Conservation (phyloP, 2,329 filamentous ascomycete species). For the Fusarium acutatum region DNA sequence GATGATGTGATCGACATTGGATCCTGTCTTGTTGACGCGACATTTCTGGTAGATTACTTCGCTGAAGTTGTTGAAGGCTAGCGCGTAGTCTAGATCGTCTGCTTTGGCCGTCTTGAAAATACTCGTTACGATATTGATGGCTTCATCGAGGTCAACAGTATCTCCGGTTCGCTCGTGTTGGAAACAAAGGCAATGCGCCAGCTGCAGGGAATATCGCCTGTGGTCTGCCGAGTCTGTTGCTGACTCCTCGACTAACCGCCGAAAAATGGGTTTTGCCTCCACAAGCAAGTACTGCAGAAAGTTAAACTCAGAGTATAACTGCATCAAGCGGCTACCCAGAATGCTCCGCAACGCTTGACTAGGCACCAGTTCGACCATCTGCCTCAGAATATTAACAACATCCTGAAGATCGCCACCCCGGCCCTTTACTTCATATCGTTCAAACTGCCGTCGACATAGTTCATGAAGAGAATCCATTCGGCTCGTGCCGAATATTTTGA, state of each 20-base stretch:
- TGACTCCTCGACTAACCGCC: neutral
- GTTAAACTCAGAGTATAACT: neutral
- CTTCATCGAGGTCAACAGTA: neutral
- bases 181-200: neutral
- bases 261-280: neutral
- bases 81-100: rapidly evolving
- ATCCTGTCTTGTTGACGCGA: rapidly evolving
- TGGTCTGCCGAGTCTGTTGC: rapidly evolving
- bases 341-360: neutral
- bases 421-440: neutral
- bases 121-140: rapidly evolving
- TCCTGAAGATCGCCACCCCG: neutral
- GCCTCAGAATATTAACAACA: neutral
- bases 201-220: rapidly evolving
- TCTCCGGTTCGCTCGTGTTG: neutral
- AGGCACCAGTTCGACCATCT: neutral
- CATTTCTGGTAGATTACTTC: neutral
- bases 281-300: neutral
- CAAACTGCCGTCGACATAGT: neutral
- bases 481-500: neutral
- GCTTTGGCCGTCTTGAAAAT: rapidly evolving
- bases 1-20: rapidly evolving
- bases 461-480: neutral
- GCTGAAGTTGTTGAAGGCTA: rapidly evolving
- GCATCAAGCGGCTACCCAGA: neutral